Conservation (phyloP, 2,329 filamentous ascomycete genomes). For the Aureobasidium musti region DNA sequence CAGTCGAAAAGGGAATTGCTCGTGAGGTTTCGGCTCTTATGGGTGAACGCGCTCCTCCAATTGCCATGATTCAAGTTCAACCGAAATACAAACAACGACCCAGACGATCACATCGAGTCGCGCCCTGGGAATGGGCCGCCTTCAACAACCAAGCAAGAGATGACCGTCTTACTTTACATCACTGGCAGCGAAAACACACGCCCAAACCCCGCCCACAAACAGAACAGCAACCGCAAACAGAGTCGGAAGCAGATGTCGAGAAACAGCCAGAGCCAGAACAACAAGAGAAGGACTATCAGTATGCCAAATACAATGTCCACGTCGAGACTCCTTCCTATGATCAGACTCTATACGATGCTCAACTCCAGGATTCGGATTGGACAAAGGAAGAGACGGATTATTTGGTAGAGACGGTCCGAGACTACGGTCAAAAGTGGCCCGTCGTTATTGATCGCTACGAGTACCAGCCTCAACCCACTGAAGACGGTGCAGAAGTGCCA, state of each 20-base stretch:
- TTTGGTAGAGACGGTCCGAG: constrained; percentile 70
- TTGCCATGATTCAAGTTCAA: constrained; percentile 53
- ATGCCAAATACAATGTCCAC: constrained; percentile 85
- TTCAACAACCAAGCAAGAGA: constrained; percentile 78
- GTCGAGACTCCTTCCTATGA: constrained; percentile 78
- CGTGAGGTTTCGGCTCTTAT: constrained; percentile 55
- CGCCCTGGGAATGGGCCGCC: constrained; percentile 55
- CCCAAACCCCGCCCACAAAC: constrained; percentile 34
- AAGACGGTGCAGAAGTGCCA: constrained; percentile 31
- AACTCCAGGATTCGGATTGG: constrained; percentile 77
- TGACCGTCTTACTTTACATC: constrained; percentile 70
- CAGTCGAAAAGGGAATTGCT: constrained; percentile 48
- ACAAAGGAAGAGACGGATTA: constrained; percentile 93
- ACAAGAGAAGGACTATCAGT: constrained; percentile 58
- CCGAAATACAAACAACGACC: constrained; percentile 54
- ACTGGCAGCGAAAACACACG: constrained; percentile 71
- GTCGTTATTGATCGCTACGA: constrained; percentile 93
- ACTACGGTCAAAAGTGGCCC: constrained; percentile 87
- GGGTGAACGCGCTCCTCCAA: constrained; percentile 55
- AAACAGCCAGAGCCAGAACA: constrained; percentile 41
- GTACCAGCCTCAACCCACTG: constrained; percentile 52
- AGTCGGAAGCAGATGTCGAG: constrained; percentile 34
- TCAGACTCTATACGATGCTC: constrained; percentile 79
- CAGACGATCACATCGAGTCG: constrained; percentile 50
- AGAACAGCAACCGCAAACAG: constrained; percentile 35